phyloP scores from a whole-genome alignment of 169 alveolate genomes.

The Eimeria praecox region DNA sequence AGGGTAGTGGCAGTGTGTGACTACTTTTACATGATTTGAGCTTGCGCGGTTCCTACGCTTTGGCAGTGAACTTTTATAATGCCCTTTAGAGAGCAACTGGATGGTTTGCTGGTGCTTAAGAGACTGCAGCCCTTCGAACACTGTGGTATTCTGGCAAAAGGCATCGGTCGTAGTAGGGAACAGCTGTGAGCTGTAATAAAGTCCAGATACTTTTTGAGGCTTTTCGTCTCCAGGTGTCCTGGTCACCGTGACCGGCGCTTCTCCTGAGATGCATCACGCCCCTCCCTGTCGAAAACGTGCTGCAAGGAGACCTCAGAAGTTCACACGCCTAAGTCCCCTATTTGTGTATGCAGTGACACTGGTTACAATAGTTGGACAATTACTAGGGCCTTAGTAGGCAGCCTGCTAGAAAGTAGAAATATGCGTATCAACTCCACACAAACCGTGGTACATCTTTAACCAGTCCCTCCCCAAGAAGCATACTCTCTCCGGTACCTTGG shows the following conservation, averaged over 20 bases:
- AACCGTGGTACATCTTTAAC: neutral
- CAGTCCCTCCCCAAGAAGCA: neutral
- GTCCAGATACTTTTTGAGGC: neutral
- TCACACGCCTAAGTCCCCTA: neutral
- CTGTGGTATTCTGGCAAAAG: no score
- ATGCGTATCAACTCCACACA: neutral
- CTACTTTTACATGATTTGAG: neutral
- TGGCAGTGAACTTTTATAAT: neutral
- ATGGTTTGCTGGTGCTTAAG: no score
- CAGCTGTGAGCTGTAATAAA: neutral
- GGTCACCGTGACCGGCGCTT: neutral
- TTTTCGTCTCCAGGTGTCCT: neutral
- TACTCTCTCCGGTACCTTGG: neutral
- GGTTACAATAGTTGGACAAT: neutral
- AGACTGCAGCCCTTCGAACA: no score
- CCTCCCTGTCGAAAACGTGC: neutral
- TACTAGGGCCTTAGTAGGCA: neutral
- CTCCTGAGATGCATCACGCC: neutral
- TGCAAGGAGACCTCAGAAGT: neutral
- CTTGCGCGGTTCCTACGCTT: neutral
- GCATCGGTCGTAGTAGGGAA: neutral
- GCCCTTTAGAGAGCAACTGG: neutral
- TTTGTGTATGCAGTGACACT: neutral
- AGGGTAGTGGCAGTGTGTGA: neutral
- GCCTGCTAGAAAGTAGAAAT: neutral